Percentiles rank a stretch among this genome's conserved stretches.
Evolutionary conservation across 805 yeast species (phyloP).

Genomic region (Candida krabiensis): DNA sequence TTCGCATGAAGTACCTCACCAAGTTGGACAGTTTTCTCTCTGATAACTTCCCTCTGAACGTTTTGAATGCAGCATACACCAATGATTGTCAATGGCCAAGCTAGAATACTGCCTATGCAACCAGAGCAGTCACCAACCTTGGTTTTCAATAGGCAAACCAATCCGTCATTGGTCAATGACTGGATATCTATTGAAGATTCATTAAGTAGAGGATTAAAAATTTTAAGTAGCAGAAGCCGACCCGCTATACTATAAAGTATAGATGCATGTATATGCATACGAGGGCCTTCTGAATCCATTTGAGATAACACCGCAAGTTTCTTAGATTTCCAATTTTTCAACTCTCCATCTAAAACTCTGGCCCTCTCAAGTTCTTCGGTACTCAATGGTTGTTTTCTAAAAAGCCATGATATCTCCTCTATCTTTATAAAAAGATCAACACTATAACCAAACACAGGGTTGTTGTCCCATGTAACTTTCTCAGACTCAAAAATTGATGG

Average conservation of each 20-base stretch:
- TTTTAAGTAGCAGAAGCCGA: slow-evolving; percentile 1
- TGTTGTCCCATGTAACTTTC: slow-evolving; percentile 8
- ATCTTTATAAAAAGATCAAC: slow-evolving; percentile 7
- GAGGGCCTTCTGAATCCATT: slow-evolving; percentile 4
- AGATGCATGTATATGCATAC: slow-evolving; percentile 5
- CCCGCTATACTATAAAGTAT: slow-evolving; percentile 6
- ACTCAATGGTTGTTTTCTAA: slow-evolving; percentile 4
- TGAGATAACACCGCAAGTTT: background rate
- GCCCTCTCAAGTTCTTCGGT: background rate
- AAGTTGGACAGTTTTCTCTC: slow-evolving; percentile 1
- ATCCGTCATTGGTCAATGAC: slow-evolving; percentile 2
- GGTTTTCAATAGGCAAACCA: slow-evolving; percentile 1
- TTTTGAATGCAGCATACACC: slow-evolving; percentile 4
- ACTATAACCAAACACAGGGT: slow-evolving; percentile 12
- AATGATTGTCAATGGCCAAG: slow-evolving; percentile 7
- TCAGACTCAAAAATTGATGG: slow-evolving; percentile 2
- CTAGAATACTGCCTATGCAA: slow-evolving; percentile 7
- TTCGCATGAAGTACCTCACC: slow-evolving; percentile 7
- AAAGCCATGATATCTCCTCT: slow-evolving; percentile 11
- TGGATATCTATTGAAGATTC: slow-evolving; percentile 1
- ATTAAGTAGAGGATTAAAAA: slow-evolving; percentile 1
- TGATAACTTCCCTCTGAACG: background rate
- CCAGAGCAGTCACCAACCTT: slow-evolving; percentile 5
- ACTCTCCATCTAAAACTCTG: background rate
- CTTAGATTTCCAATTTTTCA: slow-evolving; percentile 2